Evolutionary conservation across 305 asterid species (phyloP).

Genomic region (Solanum hybrid): DNA sequence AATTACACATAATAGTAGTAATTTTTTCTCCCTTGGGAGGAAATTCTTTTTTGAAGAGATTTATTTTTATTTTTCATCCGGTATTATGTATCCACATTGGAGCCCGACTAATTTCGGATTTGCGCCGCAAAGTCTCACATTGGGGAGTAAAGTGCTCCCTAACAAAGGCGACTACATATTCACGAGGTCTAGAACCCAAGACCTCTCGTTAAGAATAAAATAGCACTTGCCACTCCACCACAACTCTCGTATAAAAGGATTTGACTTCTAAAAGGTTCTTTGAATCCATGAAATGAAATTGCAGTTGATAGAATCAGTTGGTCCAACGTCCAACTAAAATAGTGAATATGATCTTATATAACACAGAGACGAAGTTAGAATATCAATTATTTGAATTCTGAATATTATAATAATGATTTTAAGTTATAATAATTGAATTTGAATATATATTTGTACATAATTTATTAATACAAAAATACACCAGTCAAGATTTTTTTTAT

Average conservation of each 20-base stretch:
- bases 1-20: neutral
- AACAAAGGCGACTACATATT: too few species aligned
- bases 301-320: neutral
- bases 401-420: too few species aligned
- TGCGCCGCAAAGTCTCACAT: neutral
- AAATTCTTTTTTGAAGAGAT: neutral
- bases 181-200: fast-evolving
- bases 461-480: too few species aligned
- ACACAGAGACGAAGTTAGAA: neutral
- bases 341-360: neutral
- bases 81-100: fast-evolving
- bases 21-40: neutral
- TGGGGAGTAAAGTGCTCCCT: fast-evolving
- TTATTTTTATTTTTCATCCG: fast-evolving
- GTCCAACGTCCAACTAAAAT: neutral
- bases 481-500: neutral
- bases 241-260: neutral
- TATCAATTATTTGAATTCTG: neutral
- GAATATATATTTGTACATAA: too few species aligned
- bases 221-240: fast-evolving
- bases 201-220: neutral
- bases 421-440: too few species aligned
- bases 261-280: neutral
- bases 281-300: neutral
- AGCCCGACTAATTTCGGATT: too few species aligned